A percentile compares a stretch with the other conserved stretches of the same genome.
Conservation (phyloP, 305 asterid species). For the Fraxinus velutina region DNA sequence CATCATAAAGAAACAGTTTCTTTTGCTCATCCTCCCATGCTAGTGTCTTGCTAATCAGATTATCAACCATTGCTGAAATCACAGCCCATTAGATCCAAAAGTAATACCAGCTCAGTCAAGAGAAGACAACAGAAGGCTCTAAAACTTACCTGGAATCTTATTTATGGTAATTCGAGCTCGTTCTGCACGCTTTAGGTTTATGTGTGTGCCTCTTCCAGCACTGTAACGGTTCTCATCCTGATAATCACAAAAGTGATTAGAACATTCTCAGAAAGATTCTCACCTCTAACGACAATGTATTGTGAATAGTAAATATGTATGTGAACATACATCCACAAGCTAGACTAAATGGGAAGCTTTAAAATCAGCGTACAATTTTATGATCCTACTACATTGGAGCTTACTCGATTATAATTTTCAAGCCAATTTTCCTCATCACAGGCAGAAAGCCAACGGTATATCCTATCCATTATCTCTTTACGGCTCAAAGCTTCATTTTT, state of each 20-base stretch:
- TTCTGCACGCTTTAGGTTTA: slow-evolving; percentile 88
- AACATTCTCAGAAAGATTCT: slow-evolving; percentile 12
- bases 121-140: slow-evolving; percentile 3
- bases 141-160: slow-evolving; percentile 76
- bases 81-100: slow-evolving; percentile 25
- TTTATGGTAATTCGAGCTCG: slow-evolving; percentile 71
- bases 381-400: slow-evolving; percentile 20
- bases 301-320: slow-evolving; percentile 7
- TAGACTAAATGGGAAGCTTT: slow-evolving; percentile 2
- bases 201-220: slow-evolving; percentile 93
- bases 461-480: slow-evolving; percentile 72
- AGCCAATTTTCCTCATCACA: slow-evolving; percentile 99
- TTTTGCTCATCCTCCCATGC: slow-evolving; percentile 89
- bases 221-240: slow-evolving; percentile 80
- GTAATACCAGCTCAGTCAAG: slow-evolving; percentile 14
- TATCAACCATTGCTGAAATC: slow-evolving; percentile 70
- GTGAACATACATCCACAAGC: neutral
- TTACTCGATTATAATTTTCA: slow-evolving; percentile 71
- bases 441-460: slow-evolving; percentile 88
- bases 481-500: slow-evolving; percentile 81
- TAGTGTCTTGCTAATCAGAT: slow-evolving; percentile 63
- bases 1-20: slow-evolving; percentile 77
- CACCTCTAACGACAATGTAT: neutral
- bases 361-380: neutral
- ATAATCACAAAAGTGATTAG: slow-evolving; percentile 19